A percentile compares a stretch with the other conserved stretches of the same genome.
These are phyloP conservation scores for Globisporangium rhizosaccharum DNA, from an alignment of 352 stramenopile species.

Conservation along the genomic window DNA sequence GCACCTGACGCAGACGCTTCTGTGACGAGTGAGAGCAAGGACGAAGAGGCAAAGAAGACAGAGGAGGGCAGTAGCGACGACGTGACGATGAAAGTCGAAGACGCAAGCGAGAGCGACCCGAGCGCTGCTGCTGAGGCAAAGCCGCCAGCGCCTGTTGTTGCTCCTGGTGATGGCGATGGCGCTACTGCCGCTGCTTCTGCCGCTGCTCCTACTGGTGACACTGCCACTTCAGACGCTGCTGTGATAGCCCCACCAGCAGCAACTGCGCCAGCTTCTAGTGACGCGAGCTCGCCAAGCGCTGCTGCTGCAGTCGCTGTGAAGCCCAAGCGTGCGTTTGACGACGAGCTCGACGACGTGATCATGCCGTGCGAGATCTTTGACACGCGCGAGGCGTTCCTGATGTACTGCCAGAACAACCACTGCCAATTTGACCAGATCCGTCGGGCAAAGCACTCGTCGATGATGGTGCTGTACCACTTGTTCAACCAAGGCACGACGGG, in stretches of 20 bases:
- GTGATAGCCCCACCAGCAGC: too few relatives aligned
- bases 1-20: conserved; percentile 10
- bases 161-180: too few relatives aligned
- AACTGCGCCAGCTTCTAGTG: too few relatives aligned
- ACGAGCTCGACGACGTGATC: conserved; percentile 89
- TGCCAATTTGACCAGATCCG: conserved; percentile 81
- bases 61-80: conserved; percentile 6
- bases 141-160: neutral
- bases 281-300: too few relatives aligned
- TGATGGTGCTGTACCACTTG: conserved; percentile 85
- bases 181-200: neutral
- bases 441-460: conserved; percentile 78
- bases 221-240: too few relatives aligned
- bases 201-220: neutral
- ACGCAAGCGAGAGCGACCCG: neutral
- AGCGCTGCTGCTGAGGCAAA: neutral
- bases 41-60: conserved; percentile 9
- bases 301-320: conserved; percentile 13
- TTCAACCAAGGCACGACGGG: conserved; percentile 95
- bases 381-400: conserved; percentile 86
- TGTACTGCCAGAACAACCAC: conserved; percentile 89
- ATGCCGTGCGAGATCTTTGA: conserved; percentile 97
- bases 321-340: conserved; percentile 28
- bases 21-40: neutral
- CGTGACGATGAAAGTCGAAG: conserved; percentile 13